Evolutionary conservation across 345 rosid species (phyloP).

Genomic region (Populus simonii): DNA sequence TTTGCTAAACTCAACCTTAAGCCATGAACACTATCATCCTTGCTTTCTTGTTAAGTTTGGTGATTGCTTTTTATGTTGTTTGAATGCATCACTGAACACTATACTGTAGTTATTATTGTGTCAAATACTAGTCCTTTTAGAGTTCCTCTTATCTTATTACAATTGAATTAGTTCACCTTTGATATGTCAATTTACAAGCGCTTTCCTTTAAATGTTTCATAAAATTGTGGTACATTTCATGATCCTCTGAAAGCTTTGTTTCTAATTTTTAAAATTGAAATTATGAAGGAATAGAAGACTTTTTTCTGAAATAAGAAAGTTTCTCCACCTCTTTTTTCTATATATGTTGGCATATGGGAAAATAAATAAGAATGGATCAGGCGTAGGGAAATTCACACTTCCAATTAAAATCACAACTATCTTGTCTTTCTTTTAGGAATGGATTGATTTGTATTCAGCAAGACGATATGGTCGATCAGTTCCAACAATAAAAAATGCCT

Average conservation of each 20-base stretch:
- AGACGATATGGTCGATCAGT: slow-evolving; percentile 58
- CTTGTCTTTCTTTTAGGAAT: slow-evolving; percentile 37
- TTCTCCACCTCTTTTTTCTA: neutral
- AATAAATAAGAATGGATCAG: neutral
- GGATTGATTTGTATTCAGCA: slow-evolving; percentile 49
- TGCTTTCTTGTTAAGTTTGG: neutral
- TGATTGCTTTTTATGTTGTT: neutral
- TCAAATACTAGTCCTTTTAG: neutral
- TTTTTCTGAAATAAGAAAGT: neutral
- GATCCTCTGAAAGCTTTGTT: neutral
- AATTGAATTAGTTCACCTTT: neutral
- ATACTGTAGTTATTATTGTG: neutral
- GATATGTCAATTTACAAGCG: neutral
- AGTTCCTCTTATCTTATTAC: neutral
- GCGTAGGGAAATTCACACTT: neutral
- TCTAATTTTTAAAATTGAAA: neutral
- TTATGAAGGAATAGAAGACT: neutral
- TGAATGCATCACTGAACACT: neutral
- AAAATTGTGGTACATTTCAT: neutral
- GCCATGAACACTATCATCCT: neutral
- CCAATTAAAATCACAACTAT: neutral
- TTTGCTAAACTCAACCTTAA: neutral
- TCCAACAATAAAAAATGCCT: slow-evolving; percentile 46
- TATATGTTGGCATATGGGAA: neutral
- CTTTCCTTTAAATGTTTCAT: neutral